Evolutionary conservation across 768 basidiomycete species (phyloP), one percentile per base, ranked within the genome.

Genomic region (Lactarius evosmus): DNA sequence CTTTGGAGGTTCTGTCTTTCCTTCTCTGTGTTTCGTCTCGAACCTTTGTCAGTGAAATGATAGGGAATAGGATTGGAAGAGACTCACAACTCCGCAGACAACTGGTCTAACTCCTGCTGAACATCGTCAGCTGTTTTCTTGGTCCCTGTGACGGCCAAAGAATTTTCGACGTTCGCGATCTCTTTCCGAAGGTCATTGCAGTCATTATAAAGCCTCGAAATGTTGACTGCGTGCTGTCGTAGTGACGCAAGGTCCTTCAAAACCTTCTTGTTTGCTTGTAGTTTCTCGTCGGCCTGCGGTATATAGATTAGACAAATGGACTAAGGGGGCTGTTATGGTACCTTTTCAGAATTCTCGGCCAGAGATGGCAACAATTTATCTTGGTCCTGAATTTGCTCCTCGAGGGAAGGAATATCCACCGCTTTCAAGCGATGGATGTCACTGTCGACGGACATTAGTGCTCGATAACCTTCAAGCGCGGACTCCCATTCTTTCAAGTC

Each of bases 71-170:
- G 33, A 52, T 30, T 27, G 50, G 60, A n/a, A 8, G 58, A 51
- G 46, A 74, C 85, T 71, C 69, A 96, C 95, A 93, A 78, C 65
- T 88, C 80, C 17, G 76, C 77, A 1, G 81, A 78, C 27, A 95
- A 72, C 1, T 76, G 75, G 60, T 89, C 85, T 7, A 97, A 78
- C 70, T 97, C 88, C 29, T 69, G 75, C 73, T 98, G 90, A 17
- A 98, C 88, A 53, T 95, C 94, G 52, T 93, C 91, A 0, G 84
- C 83, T 1, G 95, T 94, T 74, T 86, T 91, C 16, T 84, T 82
- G 36, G 88, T 89, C 2, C 95, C 95, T 2, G 86, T 86, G 7
- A 81, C 75, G 22, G 81, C 76, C 17, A 99, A 80, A 53, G 89
- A 85, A 53, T 77, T 76, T 74, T 97, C 92, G 51, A 94, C 76